These are phyloP conservation scores for Talaromyces sp. DNA, from an alignment of 2,329 filamentous ascomycete genomes.

Conservation along the genomic window DNA sequence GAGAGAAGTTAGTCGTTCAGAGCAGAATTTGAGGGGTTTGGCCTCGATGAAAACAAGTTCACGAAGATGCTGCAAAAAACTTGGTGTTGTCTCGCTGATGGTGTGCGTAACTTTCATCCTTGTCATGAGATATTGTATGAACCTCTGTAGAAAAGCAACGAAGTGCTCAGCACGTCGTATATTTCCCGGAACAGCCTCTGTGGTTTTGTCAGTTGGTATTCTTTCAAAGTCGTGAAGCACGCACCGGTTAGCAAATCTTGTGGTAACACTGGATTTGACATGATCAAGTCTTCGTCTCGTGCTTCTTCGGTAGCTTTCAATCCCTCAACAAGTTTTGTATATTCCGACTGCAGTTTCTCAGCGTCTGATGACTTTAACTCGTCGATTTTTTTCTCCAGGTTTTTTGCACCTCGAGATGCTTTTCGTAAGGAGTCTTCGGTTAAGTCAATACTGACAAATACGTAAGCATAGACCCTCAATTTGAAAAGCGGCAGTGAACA, in stretches of 20 bases:
- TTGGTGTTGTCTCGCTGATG: conserved; percentile 92
- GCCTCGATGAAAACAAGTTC: conserved; percentile 97
- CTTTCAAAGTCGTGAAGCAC: background rate
- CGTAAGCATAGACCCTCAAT: background rate
- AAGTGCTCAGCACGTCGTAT: conserved; percentile 96
- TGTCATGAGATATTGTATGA: conserved; percentile 96
- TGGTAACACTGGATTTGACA: conserved; percentile 90
- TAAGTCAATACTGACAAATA: conserved; percentile 76
- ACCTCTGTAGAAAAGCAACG: conserved; percentile 86
- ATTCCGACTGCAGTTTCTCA: conserved; percentile 90
- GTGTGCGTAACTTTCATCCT: conserved; percentile 98
- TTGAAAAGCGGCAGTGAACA: background rate
- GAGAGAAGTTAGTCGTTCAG: conserved; percentile 87
- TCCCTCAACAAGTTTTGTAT: conserved; percentile 90
- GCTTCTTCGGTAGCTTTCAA: conserved; percentile 82
- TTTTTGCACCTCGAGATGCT: conserved; percentile 83
- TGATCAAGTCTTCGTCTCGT: conserved; percentile 89
- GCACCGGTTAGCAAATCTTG: conserved; percentile 74
- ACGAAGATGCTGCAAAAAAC: conserved; percentile 85
- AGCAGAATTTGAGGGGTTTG: conserved; percentile 88
- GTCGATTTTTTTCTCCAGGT: conserved; percentile 81
- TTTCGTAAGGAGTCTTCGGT: conserved; percentile 91
- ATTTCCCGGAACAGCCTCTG: conserved; percentile 89
- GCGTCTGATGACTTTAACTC: conserved; percentile 97
- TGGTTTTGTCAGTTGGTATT: background rate